phyloP scores from a whole-genome alignment of 768 basidiomycete genomes.

The Chlorophyllum brunneum region DNA sequence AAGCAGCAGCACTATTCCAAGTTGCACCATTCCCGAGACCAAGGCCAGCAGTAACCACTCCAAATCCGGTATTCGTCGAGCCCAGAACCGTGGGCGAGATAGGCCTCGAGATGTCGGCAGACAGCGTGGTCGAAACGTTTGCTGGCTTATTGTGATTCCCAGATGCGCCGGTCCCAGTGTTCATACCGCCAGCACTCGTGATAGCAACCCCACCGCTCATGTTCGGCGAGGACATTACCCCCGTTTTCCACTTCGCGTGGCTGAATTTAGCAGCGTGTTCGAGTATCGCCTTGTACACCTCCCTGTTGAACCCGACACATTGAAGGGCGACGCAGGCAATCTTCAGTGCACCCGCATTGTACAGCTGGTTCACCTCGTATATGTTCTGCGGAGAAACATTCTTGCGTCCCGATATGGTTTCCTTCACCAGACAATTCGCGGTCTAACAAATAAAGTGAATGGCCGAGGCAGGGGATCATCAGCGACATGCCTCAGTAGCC shows the following conservation, averaged over 20 bases:
- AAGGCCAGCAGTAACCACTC: constrained; percentile 6
- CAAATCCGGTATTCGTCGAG: constrained; percentile 1
- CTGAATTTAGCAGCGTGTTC: constrained; percentile 55
- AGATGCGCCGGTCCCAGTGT: neutral
- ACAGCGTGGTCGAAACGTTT: neutral
- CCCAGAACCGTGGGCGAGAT: constrained; percentile 8
- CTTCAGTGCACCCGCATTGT: constrained; percentile 66
- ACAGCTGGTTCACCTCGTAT: constrained; percentile 73
- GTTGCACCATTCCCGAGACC: constrained; percentile 7
- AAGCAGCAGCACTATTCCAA: constrained; percentile 3
- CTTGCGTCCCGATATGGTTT: constrained; percentile 67
- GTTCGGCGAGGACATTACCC: neutral
- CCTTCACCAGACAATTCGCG: constrained; percentile 61
- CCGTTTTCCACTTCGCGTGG: constrained; percentile 33
- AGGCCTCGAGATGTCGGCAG: neutral
- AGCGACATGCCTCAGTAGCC: constrained; percentile 46
- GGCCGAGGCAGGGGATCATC: neutral
- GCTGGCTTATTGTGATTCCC: neutral
- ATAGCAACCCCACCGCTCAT: neutral
- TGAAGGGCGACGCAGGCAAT: constrained; percentile 72
- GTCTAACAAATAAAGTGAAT: constrained; percentile 39
- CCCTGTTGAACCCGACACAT: constrained; percentile 72
- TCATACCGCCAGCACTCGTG: neutral
- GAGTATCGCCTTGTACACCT: constrained; percentile 59
- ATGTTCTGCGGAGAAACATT: constrained; percentile 75